phyloP scores from a whole-genome alignment of 805 yeast genomes.

The Candida insectalens region DNA sequence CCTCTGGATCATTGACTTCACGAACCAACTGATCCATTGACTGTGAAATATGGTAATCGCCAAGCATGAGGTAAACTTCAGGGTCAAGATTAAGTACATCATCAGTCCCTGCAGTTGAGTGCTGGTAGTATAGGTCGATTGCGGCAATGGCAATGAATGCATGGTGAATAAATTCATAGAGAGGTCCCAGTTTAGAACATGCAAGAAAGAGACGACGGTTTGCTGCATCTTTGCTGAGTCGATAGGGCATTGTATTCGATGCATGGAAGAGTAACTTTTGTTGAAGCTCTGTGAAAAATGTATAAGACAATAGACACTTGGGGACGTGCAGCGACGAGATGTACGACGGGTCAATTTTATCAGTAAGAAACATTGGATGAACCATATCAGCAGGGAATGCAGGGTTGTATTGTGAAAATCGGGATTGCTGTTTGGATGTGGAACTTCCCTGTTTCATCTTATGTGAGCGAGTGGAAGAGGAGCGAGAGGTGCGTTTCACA shows the following conservation, averaged over 20 bases:
- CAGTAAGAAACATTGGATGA: conserved; percentile 5
- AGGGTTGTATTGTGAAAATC: background rate
- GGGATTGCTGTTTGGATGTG: background rate
- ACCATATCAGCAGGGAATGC: background rate
- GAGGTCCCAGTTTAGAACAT: conserved; percentile 1
- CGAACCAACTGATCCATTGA: conserved; percentile 8
- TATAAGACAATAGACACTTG: conserved; percentile 4
- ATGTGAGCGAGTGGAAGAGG: background rate
- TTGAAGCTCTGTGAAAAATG: conserved; percentile 4
- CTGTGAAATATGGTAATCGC: conserved; percentile 12
- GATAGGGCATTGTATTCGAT: conserved; percentile 5
- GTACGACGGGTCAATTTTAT: conserved; percentile 2
- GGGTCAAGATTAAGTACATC: conserved; percentile 6
- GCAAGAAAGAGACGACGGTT: conserved; percentile 2
- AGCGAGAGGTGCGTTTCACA: too few species aligned
- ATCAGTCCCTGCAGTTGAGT: conserved; percentile 1
- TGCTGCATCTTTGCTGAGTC: conserved; percentile 2
- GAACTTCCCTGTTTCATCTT: too few species aligned
- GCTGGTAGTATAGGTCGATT: conserved; percentile 9
- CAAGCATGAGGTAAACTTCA: conserved; percentile 8
- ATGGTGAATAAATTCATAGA: conserved; percentile 7
- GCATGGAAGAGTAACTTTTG: conserved; percentile 4
- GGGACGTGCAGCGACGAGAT: conserved; percentile 3
- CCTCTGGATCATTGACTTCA: conserved; percentile 5
- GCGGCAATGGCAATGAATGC: conserved; percentile 7